phyloP scores from a whole-genome alignment of 352 stramenopile genomes.

The Phytophthora brassicae region DNA sequence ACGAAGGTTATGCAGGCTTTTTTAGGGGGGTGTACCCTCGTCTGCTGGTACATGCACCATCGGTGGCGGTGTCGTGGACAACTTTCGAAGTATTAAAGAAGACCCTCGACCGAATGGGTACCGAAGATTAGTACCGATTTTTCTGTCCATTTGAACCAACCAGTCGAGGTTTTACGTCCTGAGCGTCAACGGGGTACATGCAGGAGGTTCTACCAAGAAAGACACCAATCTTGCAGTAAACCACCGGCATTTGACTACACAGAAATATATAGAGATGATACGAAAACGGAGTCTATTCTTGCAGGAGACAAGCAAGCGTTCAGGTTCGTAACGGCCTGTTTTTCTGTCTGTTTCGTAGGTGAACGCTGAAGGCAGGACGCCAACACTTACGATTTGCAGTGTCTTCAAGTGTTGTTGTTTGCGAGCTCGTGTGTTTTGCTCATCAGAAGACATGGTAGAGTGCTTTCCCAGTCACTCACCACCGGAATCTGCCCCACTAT shows the following conservation, averaged over 20 bases:
- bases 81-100: conserved; percentile 97
- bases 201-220: conserved; percentile 6
- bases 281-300: conserved; percentile 32
- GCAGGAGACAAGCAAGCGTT: conserved; percentile 12
- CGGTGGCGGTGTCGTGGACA: conserved; percentile 98
- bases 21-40: conserved; percentile 94
- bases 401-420: conserved; percentile 17
- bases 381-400: neutral
- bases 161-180: conserved; percentile 24
- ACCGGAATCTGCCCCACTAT: neutral
- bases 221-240: conserved; percentile 10
- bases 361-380: neutral
- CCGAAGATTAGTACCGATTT: conserved; percentile 29
- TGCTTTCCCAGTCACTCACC: conserved; percentile 12
- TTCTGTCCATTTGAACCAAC: conserved; percentile 27
- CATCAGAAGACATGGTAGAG: conserved; percentile 14
- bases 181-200: conserved; percentile 17
- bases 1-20: conserved; percentile 94
- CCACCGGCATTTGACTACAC: conserved; percentile 26
- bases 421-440: conserved; percentile 22
- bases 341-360: conserved; percentile 17
- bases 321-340: conserved; percentile 17
- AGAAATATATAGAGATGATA: conserved; percentile 52
- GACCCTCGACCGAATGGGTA: conserved; percentile 58
- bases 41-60: conserved; percentile 95